Percentiles rank a stretch among this genome's conserved stretches.
These are phyloP conservation scores for Lantana camara DNA, from an alignment of 257 asterid genomes.

Conservation along the genomic window DNA sequence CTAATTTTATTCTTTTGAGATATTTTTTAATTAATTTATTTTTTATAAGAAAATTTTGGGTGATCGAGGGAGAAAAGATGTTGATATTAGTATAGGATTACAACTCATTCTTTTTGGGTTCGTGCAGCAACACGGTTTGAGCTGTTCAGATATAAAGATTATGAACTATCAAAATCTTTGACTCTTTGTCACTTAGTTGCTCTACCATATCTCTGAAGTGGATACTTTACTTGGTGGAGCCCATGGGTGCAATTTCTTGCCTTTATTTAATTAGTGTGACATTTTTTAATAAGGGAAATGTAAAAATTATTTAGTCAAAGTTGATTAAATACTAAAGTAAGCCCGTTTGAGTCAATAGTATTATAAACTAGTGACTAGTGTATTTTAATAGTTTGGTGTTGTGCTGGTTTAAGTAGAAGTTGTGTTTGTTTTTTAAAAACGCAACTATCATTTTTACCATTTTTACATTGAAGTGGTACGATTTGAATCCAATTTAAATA, in stretches of 20 bases:
- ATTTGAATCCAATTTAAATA: too few species aligned
- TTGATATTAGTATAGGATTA: neutral
- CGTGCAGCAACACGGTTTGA: conserved; percentile 51
- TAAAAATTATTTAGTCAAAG: neutral
- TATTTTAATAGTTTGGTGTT: too few species aligned
- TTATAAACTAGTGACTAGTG: too few species aligned
- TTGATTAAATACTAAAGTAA: neutral
- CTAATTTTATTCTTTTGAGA: neutral
- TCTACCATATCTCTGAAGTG: neutral
- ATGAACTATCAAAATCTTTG: conserved; percentile 12
- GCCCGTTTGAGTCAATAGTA: too few species aligned
- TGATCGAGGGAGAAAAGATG: conserved; percentile 8
- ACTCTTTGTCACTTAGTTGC: conserved; percentile 27
- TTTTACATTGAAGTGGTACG: too few species aligned
- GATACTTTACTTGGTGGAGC: conserved; percentile 1
- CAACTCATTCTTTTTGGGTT: conserved; percentile 7
- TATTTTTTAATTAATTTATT: neutral
- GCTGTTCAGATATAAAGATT: conserved; percentile 32
- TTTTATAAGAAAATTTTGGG: neutral
- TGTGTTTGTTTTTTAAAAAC: too few species aligned
- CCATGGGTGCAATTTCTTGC: conserved; percentile 7
- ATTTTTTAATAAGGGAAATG: neutral
- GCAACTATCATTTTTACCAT: too few species aligned
- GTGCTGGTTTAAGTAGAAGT: too few species aligned
- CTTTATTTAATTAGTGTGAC: neutral